Base-by-base conservation (phyloP, 1,139 yeast species). In the Zygosaccharomyces sapae region DNA sequence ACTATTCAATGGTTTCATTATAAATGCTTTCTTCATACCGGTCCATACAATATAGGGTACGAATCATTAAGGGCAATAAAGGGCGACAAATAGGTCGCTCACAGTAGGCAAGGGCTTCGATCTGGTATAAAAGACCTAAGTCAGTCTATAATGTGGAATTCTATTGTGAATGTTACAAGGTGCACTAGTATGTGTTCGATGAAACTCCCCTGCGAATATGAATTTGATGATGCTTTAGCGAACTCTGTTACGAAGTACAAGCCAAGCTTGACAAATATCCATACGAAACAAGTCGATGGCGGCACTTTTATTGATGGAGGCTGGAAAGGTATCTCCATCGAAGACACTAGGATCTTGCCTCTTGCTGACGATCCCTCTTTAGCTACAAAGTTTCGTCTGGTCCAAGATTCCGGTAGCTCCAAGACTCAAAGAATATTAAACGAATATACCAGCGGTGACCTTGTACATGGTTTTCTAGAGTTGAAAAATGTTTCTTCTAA, bases 391-490 rank as follows among this genome's bases (percentile, higher is more conserved):
- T 61, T 72, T 2, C 59, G 58, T 41, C 54, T 74, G 2, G 72
- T 76, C 0, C 70, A 69, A 48, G 50, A 59, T 13, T 63, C 65
- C 1, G 53, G 58, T 5, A 43, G 49, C 3, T 49, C 58, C 3
- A 63, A 66, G 33, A 58, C 61, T 31, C 76, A 73, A 52, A 65
- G 69, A 1, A 55, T 66, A 45, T 54, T 74, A 24, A 69, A 70
- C 47, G 81, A 77, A 55, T 79, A 72, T 54, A 74, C 74, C n/a
- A 76, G 79, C 8, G 82, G 83, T 18, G 84, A 80, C 56, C 61
- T 69, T 9, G 68, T 81, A 13, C 70, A 74, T 53, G 87, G 87
- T 0, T 76, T 72, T 56, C 70, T 78, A 27, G 65, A 71, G 2
- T 64, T 80, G 12, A 65, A 70, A 34, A 81, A 80, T 58, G 63